Evolutionary conservation across 495 filamentous ascomycete genomes (phyloP).

Genomic region (Hyaloscypha variabilis): DNA sequence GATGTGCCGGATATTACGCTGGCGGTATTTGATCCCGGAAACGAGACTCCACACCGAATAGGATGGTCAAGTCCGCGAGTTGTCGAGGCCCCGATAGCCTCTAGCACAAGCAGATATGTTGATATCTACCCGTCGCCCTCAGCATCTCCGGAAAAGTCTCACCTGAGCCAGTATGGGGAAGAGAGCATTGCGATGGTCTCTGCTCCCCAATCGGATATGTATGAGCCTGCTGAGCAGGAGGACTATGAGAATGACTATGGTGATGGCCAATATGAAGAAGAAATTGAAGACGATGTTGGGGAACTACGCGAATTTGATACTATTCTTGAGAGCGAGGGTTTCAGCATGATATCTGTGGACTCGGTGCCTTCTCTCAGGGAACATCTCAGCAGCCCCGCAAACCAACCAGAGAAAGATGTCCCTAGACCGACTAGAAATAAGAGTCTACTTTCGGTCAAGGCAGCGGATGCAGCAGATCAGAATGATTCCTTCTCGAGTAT

Average conservation of each 20-base stretch:
- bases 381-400: conserved; percentile 30
- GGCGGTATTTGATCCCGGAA: conserved; percentile 27
- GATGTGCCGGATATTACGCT: conserved; percentile 20
- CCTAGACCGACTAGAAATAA: conserved; percentile 12
- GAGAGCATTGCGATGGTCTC: not conserved
- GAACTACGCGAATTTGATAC: conserved; percentile 32
- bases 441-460: conserved; percentile 5
- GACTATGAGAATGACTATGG: conserved; percentile 2
- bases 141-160: conserved; percentile 7
- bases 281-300: conserved; percentile 20
- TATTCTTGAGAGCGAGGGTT: conserved; percentile 34
- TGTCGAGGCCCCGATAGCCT: conserved; percentile 5
- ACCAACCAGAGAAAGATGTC: conserved; percentile 6
- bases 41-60: conserved; percentile 25
- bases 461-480: conserved; percentile 27
- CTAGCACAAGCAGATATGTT: not conserved
- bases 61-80: conserved; percentile 32
- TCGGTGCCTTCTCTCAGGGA: conserved; percentile 33
- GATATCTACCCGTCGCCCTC: conserved; percentile 16
- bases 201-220: not conserved
- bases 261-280: conserved; percentile 10
- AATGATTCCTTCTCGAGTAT: conserved; percentile 56
- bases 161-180: conserved; percentile 6
- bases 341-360: conserved; percentile 37
- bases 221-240: not conserved